Percentiles rank a stretch among this genome's conserved stretches.
Conservation (phyloP, 2,329 filamentous ascomycete genomes). For the Furcasterigmium sp. region DNA sequence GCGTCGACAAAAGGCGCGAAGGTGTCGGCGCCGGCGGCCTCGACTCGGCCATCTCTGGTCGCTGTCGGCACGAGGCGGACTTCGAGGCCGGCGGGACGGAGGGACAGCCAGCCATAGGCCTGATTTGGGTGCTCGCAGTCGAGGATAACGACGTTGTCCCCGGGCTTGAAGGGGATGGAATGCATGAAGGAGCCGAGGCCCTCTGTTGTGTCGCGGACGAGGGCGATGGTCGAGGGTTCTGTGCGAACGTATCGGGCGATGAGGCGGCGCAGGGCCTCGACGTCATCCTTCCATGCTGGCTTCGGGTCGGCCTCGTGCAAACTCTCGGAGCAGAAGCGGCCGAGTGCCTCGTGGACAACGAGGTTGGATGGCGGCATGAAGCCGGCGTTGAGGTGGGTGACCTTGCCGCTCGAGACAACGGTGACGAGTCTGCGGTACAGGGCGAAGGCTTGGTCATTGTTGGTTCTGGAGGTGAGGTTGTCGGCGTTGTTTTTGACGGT, state of each 20-base stretch:
- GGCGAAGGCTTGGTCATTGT: neutral
- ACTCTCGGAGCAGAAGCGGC: neutral
- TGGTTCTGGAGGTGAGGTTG: too few relatives aligned
- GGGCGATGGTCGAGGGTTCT: constrained; percentile 16
- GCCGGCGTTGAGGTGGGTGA: neutral
- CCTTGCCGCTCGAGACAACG: neutral
- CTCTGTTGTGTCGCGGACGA: constrained; percentile 27
- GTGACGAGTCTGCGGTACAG: neutral
- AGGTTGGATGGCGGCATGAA: neutral
- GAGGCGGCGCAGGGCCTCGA: constrained; percentile 14
- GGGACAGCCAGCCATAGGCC: constrained; percentile 21
- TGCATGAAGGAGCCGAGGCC: constrained; percentile 21
- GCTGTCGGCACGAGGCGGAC: constrained; percentile 17
- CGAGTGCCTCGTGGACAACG: neutral
- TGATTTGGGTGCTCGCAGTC: constrained; percentile 26
- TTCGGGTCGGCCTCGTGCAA: neutral
- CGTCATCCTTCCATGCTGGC: constrained; percentile 12
- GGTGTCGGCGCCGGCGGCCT: constrained; percentile 13
- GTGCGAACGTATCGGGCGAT: constrained; percentile 22
- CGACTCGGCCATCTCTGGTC: neutral
- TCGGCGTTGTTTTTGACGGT: too few relatives aligned
- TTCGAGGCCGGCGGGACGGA: constrained; percentile 19
- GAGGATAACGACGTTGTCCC: constrained; percentile 25
- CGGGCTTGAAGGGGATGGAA: constrained; percentile 14
- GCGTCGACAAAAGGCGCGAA: constrained; percentile 23